A percentile compares a stretch with the other conserved stretches of the same genome.
phyloP scores from a whole-genome alignment of 1,284 basidiomycete species.

The Marasmius fiardii region DNA sequence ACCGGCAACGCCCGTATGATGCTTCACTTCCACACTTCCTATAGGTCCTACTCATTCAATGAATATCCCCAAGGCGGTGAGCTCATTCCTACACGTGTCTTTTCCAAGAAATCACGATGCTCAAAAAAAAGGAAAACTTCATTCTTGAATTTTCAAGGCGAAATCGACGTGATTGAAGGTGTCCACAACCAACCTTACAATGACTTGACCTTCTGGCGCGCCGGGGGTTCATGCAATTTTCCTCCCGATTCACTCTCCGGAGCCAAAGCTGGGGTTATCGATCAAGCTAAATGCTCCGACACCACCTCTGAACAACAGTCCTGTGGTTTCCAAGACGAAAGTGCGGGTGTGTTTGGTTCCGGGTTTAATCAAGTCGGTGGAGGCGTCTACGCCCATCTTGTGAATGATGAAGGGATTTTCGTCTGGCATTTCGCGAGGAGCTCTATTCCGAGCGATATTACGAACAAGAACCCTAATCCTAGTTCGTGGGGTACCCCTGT shows the following conservation, averaged over 20 bases:
- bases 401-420: slow-evolving; percentile 48
- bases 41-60: slow-evolving; percentile 26
- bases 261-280: slow-evolving; percentile 17
- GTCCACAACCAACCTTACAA: slow-evolving; percentile 44
- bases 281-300: slow-evolving; percentile 34
- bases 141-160: too few species aligned
- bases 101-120: too few species aligned
- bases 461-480: slow-evolving; percentile 44
- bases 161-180: slow-evolving; percentile 60
- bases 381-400: slow-evolving; percentile 56
- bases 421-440: slow-evolving; percentile 57
- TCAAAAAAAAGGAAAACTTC: too few species aligned
- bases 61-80: slow-evolving; percentile 53
- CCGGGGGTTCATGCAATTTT: slow-evolving; percentile 26
- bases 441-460: slow-evolving; percentile 55
- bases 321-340: slow-evolving; percentile 43
- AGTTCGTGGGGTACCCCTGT: slow-evolving; percentile 52
- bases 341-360: slow-evolving; percentile 41
- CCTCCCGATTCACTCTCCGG: neutral
- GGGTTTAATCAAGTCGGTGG: slow-evolving; percentile 53
- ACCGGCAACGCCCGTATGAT: too few species aligned
- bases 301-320: slow-evolving; percentile 42
- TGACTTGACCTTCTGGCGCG: slow-evolving; percentile 55
- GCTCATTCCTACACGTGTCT: slow-evolving; percentile 19
- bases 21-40: too few species aligned